phyloP scores from a whole-genome alignment of 2,329 filamentous ascomycete species.

The Alternaria gaisen region DNA sequence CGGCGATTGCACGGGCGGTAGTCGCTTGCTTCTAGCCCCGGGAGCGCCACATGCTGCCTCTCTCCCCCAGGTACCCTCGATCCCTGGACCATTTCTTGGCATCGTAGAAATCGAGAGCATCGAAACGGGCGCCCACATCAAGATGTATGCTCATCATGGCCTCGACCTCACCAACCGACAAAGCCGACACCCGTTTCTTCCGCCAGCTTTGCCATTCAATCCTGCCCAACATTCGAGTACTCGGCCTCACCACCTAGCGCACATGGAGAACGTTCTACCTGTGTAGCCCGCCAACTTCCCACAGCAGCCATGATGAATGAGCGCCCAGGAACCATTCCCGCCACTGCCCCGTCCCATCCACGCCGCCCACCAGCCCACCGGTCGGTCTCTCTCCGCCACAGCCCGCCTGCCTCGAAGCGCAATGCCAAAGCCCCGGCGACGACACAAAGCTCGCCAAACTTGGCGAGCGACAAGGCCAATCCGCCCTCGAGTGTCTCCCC shows the following conservation, averaged over 20 bases:
- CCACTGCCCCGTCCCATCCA: conserved; percentile 36
- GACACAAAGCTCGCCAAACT: conserved; percentile 34
- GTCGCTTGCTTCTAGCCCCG: not conserved
- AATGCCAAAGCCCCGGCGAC: not conserved
- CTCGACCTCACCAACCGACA: not conserved
- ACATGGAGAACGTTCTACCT: conserved; percentile 26
- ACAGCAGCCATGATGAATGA: conserved; percentile 32
- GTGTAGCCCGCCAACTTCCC: conserved; percentile 15
- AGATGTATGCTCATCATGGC: conserved; percentile 28
- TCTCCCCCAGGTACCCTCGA: conserved; percentile 19
- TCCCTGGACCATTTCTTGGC: conserved; percentile 27
- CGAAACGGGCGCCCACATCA: conserved; percentile 16
- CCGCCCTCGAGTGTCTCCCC: conserved; percentile 54
- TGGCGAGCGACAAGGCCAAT: conserved; percentile 49
- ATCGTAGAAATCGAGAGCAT: conserved; percentile 26
- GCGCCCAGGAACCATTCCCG: conserved; percentile 29
- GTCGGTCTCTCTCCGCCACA: conserved; percentile 58
- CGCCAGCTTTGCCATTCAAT: no score
- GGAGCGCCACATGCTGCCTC: conserved; percentile 8
- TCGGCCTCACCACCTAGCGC: conserved; percentile 15
- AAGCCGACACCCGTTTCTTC: no score
- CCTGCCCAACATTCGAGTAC: no score
- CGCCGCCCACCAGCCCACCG: conserved; percentile 56
- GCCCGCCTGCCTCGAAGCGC: conserved; percentile 27
- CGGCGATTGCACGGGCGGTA: conserved; percentile 23